These are phyloP conservation scores for Kalmusia sp. DNA, from an alignment of 2,329 filamentous ascomycete species.

Conservation along the genomic window DNA sequence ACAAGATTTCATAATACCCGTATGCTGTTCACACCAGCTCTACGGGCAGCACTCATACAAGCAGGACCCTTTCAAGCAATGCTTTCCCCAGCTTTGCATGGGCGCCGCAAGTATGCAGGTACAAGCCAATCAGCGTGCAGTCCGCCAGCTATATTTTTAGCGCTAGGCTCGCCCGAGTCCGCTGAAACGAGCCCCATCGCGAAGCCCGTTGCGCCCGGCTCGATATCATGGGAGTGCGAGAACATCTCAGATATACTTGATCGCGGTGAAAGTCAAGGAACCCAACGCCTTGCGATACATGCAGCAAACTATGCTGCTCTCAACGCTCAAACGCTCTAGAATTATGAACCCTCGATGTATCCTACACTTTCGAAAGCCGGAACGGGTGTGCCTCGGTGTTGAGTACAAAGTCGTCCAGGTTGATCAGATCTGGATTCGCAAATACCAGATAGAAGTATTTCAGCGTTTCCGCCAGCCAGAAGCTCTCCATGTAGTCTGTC, in stretches of 20 bases:
- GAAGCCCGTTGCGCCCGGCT: neutral
- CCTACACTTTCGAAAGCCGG: constrained; percentile 24
- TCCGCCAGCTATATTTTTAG: constrained; percentile 10
- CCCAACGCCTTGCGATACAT: neutral
- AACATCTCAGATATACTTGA: too few relatives aligned
- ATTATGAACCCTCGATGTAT: neutral
- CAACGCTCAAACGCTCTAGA: neutral
- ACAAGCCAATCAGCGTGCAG: constrained; percentile 11
- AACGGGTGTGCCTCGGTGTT: constrained; percentile 59
- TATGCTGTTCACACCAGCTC: neutral
- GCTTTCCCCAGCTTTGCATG: neutral
- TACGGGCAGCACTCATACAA: neutral
- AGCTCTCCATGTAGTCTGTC: constrained; percentile 56
- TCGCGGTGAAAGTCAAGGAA: too few relatives aligned
- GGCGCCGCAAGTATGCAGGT: constrained; percentile 8
- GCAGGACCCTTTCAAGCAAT: neutral
- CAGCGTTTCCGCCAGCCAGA: constrained; percentile 57
- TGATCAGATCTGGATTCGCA: constrained; percentile 51
- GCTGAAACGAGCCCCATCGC: neutral
- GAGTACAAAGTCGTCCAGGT: constrained; percentile 56
- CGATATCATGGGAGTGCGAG: neutral
- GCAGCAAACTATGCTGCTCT: too few relatives aligned
- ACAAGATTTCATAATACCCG: too few relatives aligned
- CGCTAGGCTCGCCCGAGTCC: constrained; percentile 2
- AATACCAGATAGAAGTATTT: constrained; percentile 58